These are phyloP conservation scores for Carex pumila DNA, from an alignment of 176 grass and related monocot species.

Conservation along the genomic window DNA sequence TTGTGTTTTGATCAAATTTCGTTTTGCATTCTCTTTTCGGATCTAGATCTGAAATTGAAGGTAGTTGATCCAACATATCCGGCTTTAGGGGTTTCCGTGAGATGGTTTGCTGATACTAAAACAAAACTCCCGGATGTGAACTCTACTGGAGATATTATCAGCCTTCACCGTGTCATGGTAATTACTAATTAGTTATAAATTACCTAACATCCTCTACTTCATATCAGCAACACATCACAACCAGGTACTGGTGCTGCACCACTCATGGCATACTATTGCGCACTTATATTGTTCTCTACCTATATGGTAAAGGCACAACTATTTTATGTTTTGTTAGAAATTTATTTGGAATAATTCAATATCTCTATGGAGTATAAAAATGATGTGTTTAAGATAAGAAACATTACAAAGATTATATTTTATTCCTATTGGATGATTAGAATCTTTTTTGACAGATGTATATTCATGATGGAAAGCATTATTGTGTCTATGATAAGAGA, in stretches of 20 bases:
- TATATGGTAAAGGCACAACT: background rate
- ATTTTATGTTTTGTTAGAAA: background rate
- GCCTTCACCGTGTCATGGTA: conserved; percentile 69
- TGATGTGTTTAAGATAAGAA: background rate
- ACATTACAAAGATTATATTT: background rate
- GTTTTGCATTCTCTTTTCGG: conserved; percentile 29
- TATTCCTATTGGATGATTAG: background rate
- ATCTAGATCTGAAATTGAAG: conserved; percentile 64
- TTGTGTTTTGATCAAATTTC: background rate
- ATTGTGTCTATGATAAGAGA: conserved; percentile 52
- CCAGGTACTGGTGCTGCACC: background rate
- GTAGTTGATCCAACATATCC: conserved; percentile 47
- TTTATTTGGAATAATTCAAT: background rate
- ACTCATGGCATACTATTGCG: background rate
- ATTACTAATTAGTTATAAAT: conserved; percentile 34
- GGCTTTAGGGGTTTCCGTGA: conserved; percentile 41
- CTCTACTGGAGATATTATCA: conserved; percentile 63
- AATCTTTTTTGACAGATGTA: conserved; percentile 48
- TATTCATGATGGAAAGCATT: conserved; percentile 40
- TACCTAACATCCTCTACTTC: conserved; percentile 19
- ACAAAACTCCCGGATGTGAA: conserved; percentile 44
- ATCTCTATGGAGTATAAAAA: background rate
- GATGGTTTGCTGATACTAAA: conserved; percentile 44
- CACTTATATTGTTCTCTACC: background rate
- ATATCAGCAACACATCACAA: background rate